phyloP scores from a whole-genome alignment of 345 rosid genomes.

The Noccaea caerulescens region DNA sequence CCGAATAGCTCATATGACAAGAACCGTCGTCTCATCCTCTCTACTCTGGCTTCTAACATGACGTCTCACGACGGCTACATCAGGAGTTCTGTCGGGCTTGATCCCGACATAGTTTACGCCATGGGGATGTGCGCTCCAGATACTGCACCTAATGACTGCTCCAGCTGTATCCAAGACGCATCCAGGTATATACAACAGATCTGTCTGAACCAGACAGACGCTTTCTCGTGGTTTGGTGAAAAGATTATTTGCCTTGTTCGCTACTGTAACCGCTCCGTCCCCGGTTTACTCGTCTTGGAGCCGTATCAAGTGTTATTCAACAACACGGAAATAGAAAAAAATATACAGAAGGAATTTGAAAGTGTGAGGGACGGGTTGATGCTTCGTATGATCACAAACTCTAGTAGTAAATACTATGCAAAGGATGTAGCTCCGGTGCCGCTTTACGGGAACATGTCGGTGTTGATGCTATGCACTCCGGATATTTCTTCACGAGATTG shows the following conservation, averaged over 20 bases:
- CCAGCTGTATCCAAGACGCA: constrained; percentile 35
- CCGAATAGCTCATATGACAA: constrained; percentile 36
- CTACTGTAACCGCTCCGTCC: constrained; percentile 46
- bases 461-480: constrained; percentile 40
- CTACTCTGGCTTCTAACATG: constrained; percentile 21
- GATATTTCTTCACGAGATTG: constrained; percentile 32
- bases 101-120: not conserved
- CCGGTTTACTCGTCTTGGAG: not conserved
- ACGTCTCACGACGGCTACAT: constrained; percentile 12
- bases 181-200: not conserved
- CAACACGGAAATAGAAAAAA: not conserved
- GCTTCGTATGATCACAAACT: not conserved
- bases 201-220: constrained; percentile 47
- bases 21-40: constrained; percentile 35
- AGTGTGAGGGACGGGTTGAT: constrained; percentile 25
- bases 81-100: constrained; percentile 19
- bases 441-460: constrained; percentile 12
- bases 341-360: constrained; percentile 20
- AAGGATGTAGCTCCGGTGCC: not conserved
- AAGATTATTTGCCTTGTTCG: constrained; percentile 46
- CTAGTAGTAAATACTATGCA: constrained; percentile 22
- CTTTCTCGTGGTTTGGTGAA: constrained; percentile 40
- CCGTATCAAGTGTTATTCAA: not conserved
- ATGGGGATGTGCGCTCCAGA: constrained; percentile 27
- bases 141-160: constrained; percentile 28